Base-by-base conservation (phyloP, 805 yeast genomes). In the Martiniozyma abietophila region DNA sequence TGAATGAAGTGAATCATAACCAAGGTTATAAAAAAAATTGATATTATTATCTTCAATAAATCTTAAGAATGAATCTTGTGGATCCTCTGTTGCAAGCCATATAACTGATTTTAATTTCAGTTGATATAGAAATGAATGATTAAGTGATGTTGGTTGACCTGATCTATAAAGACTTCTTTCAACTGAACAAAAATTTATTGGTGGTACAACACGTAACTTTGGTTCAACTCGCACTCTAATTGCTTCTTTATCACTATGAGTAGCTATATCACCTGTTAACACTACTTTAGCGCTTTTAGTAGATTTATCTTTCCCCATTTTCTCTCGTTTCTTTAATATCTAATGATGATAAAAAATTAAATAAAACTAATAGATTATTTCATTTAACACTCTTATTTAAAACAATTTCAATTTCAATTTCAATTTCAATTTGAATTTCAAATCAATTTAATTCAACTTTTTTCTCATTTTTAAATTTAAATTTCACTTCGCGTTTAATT, bases 41-140 rank as follows among this genome's bases (percentile, higher is more conserved):
- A 92, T 85, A 39, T 73, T 69, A 46, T 79, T 68, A 16, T 67
- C 71, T 40, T 79, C 83, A 29, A 88, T 82, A 54, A 83, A 92
- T 48, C 79, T 88, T 35, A 86, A 59, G 43, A 92, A 73, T 32
- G 78, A 81, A 49, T 89, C 97, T 40, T 76, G 80, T 0, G 98
- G 98, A 54, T 89, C 98, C 52, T 89, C 98, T 24, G 81, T 80
- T 2, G 96, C 95, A 29, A 92, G 65, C 98, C 98, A 89, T 5
- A 92, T 71, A 22, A 92, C 80, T 4, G 94, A 80, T 36, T 75
- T 76, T 34, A 89, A 64, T 38, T 80, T 67, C 40, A 89, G 64
- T 44, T 81, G 80, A 39, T 76, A 67, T 22, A 92, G 58, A 51
- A 89, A 92, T 32, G 89, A 79, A 58, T 88, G 88, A 55, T 86